Percentiles rank a stretch among this genome's conserved stretches.
These are phyloP conservation scores for Lepiota brunneoincarnata DNA, from an alignment of 768 basidiomycete species.

Conservation along the genomic window DNA sequence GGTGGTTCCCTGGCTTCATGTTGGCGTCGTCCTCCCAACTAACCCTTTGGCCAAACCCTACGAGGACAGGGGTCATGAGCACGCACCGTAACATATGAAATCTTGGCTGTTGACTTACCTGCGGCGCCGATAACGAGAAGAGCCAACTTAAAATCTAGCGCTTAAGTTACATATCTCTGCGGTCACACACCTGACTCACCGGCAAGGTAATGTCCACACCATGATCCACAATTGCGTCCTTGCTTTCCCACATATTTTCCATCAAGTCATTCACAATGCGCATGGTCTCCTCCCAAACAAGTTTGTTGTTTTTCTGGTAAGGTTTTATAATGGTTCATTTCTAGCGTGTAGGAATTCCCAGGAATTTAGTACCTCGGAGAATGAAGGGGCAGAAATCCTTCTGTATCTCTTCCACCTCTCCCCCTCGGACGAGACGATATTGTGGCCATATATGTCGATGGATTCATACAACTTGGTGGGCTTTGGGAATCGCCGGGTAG, in stretches of 20 bases:
- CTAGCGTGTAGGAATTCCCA: neutral
- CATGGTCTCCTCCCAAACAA: conserved; percentile 48
- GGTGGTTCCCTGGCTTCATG: conserved; percentile 38
- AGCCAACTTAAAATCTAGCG: conserved; percentile 40
- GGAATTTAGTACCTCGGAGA: conserved; percentile 52
- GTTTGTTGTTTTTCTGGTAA: conserved; percentile 39
- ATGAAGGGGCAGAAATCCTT: conserved; percentile 62
- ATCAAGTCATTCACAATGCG: conserved; percentile 42
- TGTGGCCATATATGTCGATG: conserved; percentile 52
- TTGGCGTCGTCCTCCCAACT: conserved; percentile 41
- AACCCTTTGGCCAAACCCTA: conserved; percentile 51
- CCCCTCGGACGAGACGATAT: conserved; percentile 64
- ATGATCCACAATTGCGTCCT: conserved; percentile 38
- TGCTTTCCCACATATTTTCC: conserved; percentile 44
- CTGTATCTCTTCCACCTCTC: conserved; percentile 66
- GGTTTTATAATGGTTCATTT: neutral
- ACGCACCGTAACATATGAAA: neutral
- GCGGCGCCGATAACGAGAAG: conserved; percentile 55
- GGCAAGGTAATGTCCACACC: conserved; percentile 51
- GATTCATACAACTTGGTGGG: conserved; percentile 42
- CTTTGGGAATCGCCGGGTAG: conserved; percentile 55
- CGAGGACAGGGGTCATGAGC: neutral
- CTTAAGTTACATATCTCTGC: neutral
- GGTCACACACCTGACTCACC: conserved; percentile 26
- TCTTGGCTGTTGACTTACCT: conserved; percentile 27